Evolutionary conservation across 495 filamentous ascomycete species (phyloP).

Genomic region (Penicillium chermesinum): DNA sequence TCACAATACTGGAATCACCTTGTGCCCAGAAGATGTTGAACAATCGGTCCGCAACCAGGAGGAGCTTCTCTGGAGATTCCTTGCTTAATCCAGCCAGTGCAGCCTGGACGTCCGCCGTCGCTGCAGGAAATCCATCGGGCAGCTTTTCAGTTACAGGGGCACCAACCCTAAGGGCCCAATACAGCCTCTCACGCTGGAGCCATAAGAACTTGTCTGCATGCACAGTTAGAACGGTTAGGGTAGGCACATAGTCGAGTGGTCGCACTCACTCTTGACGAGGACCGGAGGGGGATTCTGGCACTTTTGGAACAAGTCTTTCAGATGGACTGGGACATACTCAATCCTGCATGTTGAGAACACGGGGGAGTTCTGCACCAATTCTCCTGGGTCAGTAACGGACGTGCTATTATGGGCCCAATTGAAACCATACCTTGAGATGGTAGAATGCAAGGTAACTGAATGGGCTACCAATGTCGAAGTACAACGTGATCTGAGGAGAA

Average conservation of each 20-base stretch:
- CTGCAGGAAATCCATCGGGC: constrained; percentile 18
- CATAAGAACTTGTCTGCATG: constrained; percentile 16
- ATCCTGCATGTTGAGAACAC: constrained; percentile 16
- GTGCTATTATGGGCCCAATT: neutral
- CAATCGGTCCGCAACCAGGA: neutral
- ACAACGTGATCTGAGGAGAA: constrained; percentile 12
- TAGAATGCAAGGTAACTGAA: constrained; percentile 22
- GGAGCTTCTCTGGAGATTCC: constrained; percentile 6
- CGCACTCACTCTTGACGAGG: constrained; percentile 14
- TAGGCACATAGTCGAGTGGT: neutral
- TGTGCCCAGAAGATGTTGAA: constrained; percentile 13
- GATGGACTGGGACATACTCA: constrained; percentile 12
- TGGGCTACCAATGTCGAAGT: constrained; percentile 22
- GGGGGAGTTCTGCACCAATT: constrained; percentile 11
- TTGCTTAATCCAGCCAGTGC: constrained; percentile 3
- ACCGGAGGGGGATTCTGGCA: constrained; percentile 17
- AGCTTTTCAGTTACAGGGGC: constrained; percentile 14
- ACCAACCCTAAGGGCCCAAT: constrained; percentile 16
- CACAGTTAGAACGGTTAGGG: neutral
- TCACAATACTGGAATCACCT: constrained; percentile 3
- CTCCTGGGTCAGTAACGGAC: neutral
- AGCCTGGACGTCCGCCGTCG: constrained; percentile 13
- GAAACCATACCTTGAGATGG: constrained; percentile 6
- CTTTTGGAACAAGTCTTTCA: constrained; percentile 12
- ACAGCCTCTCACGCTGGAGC: constrained; percentile 16